Base-by-base conservation (phyloP, 2,329 filamentous ascomycete genomes). In the Hymenoscyphus salicellus region DNA sequence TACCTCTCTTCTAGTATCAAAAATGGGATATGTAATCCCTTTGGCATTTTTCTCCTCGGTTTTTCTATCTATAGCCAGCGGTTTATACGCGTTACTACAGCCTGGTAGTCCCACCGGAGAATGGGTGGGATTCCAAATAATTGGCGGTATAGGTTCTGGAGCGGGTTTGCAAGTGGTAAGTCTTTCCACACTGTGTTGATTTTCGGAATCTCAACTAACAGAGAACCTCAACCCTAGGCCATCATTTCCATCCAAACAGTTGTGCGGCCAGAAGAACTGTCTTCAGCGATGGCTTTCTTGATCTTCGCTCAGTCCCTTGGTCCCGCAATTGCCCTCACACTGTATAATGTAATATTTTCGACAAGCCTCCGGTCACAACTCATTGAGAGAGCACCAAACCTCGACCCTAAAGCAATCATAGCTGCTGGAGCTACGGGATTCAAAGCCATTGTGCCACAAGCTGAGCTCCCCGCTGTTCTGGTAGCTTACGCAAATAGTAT, bases 11-110 rank as follows among this genome's bases (percentile, higher is more conserved):
- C 32, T 8, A 2, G 79, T 73, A 23, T 76, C 76, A 52, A 83
- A 80, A 80, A 81, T 83, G 60, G 81, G 81, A 16, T 84, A 81
- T 69, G 80, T 84, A 70, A 76, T 83, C 26, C 62, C 83, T 4
- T 68, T 75, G 1, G 82, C 81, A 3, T 57, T 79, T 30, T 46
- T 43, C 57, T 43, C 32, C 7, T 16, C 33, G 8, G 41, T 28
- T 46, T 30, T 59, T 28, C 57, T 59, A 11, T 20, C 23, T n/a
- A 38, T 55, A 11, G 55, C 55, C 17, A 57, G 55, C 46, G 77
- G 77, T 1, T 69, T 77, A 26, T 74, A 73, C 1, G 75, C 72
- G 0, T 10, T 65, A 77, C 3, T 67, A 62, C 2, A 57, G 80
- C 79, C 69, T 3, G 62, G 20, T 26, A 66, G 66, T n/a, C 55